Conservation (phyloP, 345 rosid species). For the Iberis pinnata region DNA sequence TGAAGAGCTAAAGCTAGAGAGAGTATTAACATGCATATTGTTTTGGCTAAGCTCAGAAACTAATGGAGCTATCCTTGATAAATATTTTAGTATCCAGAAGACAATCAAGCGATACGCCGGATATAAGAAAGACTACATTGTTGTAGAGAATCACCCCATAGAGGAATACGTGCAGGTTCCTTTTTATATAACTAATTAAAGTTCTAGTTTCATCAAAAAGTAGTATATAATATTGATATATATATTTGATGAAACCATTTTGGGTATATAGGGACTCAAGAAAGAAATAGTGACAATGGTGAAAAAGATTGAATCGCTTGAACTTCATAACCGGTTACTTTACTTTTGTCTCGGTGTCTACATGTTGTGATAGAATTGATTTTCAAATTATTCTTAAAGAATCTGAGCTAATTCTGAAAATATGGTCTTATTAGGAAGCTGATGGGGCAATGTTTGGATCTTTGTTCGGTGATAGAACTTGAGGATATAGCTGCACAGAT, state of each 20-base stretch:
- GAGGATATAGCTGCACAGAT: conserved; percentile 36
- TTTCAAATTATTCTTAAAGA: background rate
- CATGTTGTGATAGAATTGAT: background rate
- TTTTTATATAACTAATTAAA: background rate
- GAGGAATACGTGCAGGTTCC: conserved; percentile 24
- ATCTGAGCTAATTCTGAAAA: background rate
- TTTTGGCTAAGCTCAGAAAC: background rate
- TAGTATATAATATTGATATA: no score
- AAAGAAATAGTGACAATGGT: conserved; percentile 36
- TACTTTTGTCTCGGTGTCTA: conserved; percentile 4
- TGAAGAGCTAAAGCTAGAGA: background rate
- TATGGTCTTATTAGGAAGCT: conserved; percentile 38
- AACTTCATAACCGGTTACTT: conserved; percentile 51
- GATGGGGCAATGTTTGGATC: conserved; percentile 41
- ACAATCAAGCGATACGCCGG: conserved; percentile 40
- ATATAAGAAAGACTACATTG: conserved; percentile 19
- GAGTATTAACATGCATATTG: conserved; percentile 9
- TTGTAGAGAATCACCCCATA: conserved; percentile 1
- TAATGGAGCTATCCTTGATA: background rate
- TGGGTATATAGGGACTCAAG: conserved; percentile 37
- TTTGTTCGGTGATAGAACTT: conserved; percentile 43
- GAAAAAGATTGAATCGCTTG: conserved; percentile 46
- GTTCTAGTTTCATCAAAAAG: background rate
- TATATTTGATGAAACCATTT: conserved; percentile 6
- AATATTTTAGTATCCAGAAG: conserved; percentile 34